These are phyloP conservation scores for Didymella pinodella DNA, from an alignment of 2,329 filamentous ascomycete species.

Conservation along the genomic window DNA sequence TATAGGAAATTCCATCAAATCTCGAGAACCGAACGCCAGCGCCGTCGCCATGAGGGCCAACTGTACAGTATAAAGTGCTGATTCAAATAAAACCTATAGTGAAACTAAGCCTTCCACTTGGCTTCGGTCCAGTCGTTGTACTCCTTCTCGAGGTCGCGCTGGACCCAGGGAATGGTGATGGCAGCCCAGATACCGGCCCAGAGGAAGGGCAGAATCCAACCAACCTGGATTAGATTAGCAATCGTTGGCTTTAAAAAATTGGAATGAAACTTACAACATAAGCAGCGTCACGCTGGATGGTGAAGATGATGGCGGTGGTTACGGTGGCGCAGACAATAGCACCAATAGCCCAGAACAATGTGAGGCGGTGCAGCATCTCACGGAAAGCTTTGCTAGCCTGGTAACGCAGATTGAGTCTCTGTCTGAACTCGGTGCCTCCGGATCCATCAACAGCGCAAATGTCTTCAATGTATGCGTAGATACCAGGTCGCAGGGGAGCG, in stretches of 20 bases:
- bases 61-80: conserved; percentile 7
- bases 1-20: background rate
- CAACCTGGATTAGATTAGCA: conserved; percentile 45
- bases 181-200: conserved; percentile 59
- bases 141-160: conserved; percentile 47
- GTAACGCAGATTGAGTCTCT: conserved; percentile 61
- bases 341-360: conserved; percentile 62
- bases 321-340: conserved; percentile 51
- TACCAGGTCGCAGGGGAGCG: conserved; percentile 60
- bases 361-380: conserved; percentile 61
- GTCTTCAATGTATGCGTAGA: conserved; percentile 64
- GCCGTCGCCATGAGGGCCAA: conserved; percentile 13
- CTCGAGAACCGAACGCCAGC: conserved; percentile 8
- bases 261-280: conserved; percentile 53
- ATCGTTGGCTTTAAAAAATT: background rate
- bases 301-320: conserved; percentile 58
- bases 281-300: conserved; percentile 56
- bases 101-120: conserved; percentile 48
- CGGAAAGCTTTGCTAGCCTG: conserved; percentile 63
- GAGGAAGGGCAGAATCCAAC: conserved; percentile 59
- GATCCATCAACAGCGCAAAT: conserved; percentile 62
- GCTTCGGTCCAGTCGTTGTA: conserved; percentile 48
- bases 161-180: conserved; percentile 57
- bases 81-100: conserved; percentile 14
- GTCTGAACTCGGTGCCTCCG: conserved; percentile 61